Evolutionary conservation across 768 basidiomycete species (phyloP).

Genomic region (Leucogyrophana mollusca): DNA sequence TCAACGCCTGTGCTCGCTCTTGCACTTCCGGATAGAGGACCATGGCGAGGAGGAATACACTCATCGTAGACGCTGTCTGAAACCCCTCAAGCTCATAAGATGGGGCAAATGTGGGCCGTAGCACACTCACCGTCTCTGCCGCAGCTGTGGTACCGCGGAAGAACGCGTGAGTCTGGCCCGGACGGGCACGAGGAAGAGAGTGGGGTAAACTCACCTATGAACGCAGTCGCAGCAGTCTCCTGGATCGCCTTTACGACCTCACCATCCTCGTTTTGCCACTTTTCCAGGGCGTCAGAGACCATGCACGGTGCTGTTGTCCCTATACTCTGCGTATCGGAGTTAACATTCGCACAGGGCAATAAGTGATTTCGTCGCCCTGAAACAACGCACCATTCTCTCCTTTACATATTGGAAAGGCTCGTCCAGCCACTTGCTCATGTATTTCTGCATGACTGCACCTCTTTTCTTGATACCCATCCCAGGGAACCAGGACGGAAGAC

Average conservation of each 20-base stretch:
- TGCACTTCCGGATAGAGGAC: constrained; percentile 27
- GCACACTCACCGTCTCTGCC: constrained; percentile 10
- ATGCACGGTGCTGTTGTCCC: neutral
- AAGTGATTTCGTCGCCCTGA: neutral
- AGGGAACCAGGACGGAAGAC: neutral
- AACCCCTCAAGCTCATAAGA: neutral
- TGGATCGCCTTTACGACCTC: neutral
- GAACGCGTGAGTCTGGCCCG: neutral
- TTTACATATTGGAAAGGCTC: neutral
- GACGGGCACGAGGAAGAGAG: neutral
- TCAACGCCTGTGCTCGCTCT: constrained; percentile 23
- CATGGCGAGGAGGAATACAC: constrained; percentile 34
- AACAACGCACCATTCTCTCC: neutral
- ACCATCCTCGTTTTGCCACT: neutral
- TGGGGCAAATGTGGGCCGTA: neutral
- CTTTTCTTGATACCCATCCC: neutral
- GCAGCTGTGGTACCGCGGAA: constrained; percentile 2
- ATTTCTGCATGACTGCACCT: neutral
- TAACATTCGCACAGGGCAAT: neutral
- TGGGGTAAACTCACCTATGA: constrained; percentile 7
- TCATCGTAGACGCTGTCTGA: constrained; percentile 25
- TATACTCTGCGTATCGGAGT: constrained; percentile 8
- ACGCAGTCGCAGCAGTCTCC: constrained; percentile 1
- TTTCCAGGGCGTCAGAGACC: neutral
- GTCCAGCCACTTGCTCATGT: neutral